A percentile compares a stretch with the other conserved stretches of the same genome.
Evolutionary conservation across 345 rosid genomes (phyloP).

Genomic region (Excoecaria agallocha): DNA sequence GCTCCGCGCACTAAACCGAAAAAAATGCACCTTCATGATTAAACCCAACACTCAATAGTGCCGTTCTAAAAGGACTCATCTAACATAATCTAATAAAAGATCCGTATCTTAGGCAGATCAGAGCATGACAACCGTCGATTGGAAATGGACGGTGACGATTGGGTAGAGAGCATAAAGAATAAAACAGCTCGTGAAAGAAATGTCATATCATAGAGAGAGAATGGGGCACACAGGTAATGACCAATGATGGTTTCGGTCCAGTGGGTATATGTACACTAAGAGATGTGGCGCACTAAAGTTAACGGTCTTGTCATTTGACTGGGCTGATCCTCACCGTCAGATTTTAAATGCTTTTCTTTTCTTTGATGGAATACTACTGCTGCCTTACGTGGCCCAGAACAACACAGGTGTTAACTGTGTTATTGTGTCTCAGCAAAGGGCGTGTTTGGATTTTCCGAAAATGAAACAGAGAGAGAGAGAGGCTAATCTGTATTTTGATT

Average conservation of each 20-base stretch:
- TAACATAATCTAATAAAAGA: neutral
- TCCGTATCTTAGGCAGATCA: neutral
- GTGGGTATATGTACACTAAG: neutral
- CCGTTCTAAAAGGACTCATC: no score
- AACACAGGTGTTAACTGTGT: no score
- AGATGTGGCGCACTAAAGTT: slow-evolving; percentile 23
- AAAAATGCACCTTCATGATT: neutral
- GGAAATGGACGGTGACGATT: neutral
- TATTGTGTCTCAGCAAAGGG: neutral
- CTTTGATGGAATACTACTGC: neutral
- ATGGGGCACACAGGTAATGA: neutral
- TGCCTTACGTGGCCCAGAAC: no score
- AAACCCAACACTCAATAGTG: neutral
- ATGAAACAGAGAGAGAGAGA: neutral
- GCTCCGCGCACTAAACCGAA: neutral
- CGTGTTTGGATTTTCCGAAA: neutral
- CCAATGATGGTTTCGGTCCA: neutral
- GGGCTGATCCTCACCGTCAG: slow-evolving; percentile 26
- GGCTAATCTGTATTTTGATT: neutral
- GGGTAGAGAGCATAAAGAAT: neutral
- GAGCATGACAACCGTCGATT: neutral
- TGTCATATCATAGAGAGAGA: slow-evolving; percentile 19
- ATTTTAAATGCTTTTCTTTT: neutral
- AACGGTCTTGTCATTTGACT: slow-evolving; percentile 20
- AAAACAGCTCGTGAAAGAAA: slow-evolving; percentile 23